Conservation (phyloP, 1,284 basidiomycete genomes). For the Singerocomus inundabilis region DNA sequence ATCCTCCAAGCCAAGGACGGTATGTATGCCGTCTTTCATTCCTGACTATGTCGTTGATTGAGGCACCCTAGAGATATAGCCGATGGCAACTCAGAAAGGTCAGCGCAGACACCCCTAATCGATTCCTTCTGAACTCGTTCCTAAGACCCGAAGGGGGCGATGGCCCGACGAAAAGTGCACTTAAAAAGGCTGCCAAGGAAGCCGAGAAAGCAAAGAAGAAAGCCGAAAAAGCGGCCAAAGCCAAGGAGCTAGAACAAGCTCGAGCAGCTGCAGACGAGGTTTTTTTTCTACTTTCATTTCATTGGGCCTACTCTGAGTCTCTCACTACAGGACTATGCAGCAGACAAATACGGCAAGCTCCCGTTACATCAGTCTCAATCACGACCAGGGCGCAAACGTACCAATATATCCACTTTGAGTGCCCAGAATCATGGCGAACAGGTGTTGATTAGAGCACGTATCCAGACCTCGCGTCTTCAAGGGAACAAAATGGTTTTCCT, state of each 20-base stretch:
- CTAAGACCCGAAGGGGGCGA: conserved; percentile 34
- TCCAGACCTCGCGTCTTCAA: conserved; percentile 91
- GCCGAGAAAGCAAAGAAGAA: conserved; percentile 93
- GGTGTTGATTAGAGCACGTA: conserved; percentile 84
- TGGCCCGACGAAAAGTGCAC: conserved; percentile 82
- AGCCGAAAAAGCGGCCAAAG: conserved; percentile 79
- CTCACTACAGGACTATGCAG: conserved; percentile 70
- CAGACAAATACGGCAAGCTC: conserved; percentile 85
- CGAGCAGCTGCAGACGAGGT: conserved; percentile 69
- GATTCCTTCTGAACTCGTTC: conserved; percentile 4
- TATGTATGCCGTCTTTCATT: conserved; percentile 10
- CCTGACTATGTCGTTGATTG: not conserved
- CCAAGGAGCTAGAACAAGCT: conserved; percentile 65
- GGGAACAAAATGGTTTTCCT: conserved; percentile 96
- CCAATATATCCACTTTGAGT: conserved; percentile 68
- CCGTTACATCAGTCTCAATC: conserved; percentile 92
- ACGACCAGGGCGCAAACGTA: conserved; percentile 49
- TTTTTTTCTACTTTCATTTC: conserved; percentile 34
- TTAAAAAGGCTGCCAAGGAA: conserved; percentile 92
- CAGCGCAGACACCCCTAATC: conserved; percentile 2
- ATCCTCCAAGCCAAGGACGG: conserved; percentile 7
- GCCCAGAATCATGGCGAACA: conserved; percentile 72
- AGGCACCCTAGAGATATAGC: conserved; percentile 8
- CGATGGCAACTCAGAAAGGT: conserved; percentile 15
- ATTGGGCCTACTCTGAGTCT: conserved; percentile 6